Evolutionary conservation across 257 asterid species (phyloP).

Genomic region (Avicennia marina): DNA sequence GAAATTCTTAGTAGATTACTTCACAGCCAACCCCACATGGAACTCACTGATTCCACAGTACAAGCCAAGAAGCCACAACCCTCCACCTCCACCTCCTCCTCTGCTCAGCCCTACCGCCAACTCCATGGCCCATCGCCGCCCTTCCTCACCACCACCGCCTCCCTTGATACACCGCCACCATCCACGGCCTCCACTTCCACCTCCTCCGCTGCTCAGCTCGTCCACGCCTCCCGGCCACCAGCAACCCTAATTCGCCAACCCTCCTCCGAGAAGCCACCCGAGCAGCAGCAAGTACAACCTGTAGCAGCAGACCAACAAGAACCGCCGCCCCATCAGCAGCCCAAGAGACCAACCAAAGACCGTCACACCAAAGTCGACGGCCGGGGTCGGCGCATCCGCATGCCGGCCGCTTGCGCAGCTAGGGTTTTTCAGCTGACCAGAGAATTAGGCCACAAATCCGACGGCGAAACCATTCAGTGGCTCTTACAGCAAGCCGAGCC

Average conservation of each 20-base stretch:
- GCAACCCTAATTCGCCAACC: slow-evolving; percentile 25
- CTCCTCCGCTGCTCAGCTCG: slow-evolving; percentile 20
- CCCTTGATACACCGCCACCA: slow-evolving; percentile 28
- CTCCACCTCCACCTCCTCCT: slow-evolving; percentile 18
- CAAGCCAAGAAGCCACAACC: slow-evolving; percentile 29
- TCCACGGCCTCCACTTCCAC: slow-evolving; percentile 9
- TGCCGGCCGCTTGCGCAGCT: slow-evolving; percentile 89
- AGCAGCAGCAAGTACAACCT: slow-evolving; percentile 13
- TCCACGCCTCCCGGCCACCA: slow-evolving; percentile 57
- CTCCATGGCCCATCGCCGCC: slow-evolving; percentile 37
- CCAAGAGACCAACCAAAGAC: slow-evolving; percentile 61
- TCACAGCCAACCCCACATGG: slow-evolving; percentile 53
- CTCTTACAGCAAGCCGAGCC: slow-evolving; percentile 80
- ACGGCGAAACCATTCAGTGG: slow-evolving; percentile 82
- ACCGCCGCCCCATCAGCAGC: slow-evolving; percentile 18
- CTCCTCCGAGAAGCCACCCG: slow-evolving; percentile 24
- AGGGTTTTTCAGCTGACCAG: slow-evolving; percentile 72
- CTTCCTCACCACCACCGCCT: slow-evolving; percentile 22
- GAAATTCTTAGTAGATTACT: too few species aligned
- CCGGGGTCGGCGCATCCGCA: slow-evolving; percentile 76
- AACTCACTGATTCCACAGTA: slow-evolving; percentile 49
- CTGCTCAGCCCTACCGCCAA: slow-evolving; percentile 34
- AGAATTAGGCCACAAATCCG: slow-evolving; percentile 71
- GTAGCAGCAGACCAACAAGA: background rate
- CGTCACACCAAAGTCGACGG: slow-evolving; percentile 90